A percentile compares a stretch with the other conserved stretches of the same genome.
Conservation (phyloP, 352 stramenopile genomes). For the Phytophthora ohioensis region DNA sequence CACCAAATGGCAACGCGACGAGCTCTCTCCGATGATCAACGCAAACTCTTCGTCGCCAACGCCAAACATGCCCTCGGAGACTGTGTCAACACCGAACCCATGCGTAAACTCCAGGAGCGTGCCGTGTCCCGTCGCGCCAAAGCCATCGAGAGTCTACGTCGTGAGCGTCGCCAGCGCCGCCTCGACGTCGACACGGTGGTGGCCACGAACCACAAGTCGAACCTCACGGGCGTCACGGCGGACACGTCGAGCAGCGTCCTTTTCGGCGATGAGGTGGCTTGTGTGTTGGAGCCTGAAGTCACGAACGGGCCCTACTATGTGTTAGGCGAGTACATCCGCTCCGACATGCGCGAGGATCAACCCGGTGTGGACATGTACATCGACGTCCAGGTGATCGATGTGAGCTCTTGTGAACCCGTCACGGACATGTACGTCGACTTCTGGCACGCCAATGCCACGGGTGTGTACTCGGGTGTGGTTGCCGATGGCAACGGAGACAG, state of each 20-base stretch:
- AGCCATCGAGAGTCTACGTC: slow-evolving; percentile 21
- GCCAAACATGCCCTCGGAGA: slow-evolving; percentile 31
- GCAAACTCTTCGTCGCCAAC: slow-evolving; percentile 36
- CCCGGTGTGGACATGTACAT: slow-evolving; percentile 34
- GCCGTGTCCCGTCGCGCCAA: slow-evolving; percentile 25
- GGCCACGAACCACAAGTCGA: slow-evolving; percentile 34
- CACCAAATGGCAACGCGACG: slow-evolving; percentile 27
- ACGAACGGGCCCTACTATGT: slow-evolving; percentile 45
- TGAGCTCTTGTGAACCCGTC: slow-evolving; percentile 36
- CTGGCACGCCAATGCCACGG: slow-evolving; percentile 43
- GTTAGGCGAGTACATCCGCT: slow-evolving; percentile 32
- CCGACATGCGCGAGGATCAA: slow-evolving; percentile 35
- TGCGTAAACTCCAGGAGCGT: slow-evolving; percentile 34
- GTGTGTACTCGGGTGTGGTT: slow-evolving; percentile 39
- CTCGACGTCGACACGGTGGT: slow-evolving; percentile 30
- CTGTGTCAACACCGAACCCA: slow-evolving; percentile 27
- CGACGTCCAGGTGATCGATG: slow-evolving; percentile 39
- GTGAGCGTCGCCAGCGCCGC: slow-evolving; percentile 29
- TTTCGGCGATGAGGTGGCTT: slow-evolving; percentile 28
- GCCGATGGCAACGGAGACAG: slow-evolving; percentile 41
- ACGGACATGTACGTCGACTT: slow-evolving; percentile 39
- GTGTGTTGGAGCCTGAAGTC: slow-evolving; percentile 35
- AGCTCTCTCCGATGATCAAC: slow-evolving; percentile 23
- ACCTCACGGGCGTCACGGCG: slow-evolving; percentile 21
- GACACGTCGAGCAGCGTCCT: slow-evolving; percentile 26